These are phyloP conservation scores for Schwanniomyces polymorphus DNA, from an alignment of 805 yeast genomes.

Conservation along the genomic window DNA sequence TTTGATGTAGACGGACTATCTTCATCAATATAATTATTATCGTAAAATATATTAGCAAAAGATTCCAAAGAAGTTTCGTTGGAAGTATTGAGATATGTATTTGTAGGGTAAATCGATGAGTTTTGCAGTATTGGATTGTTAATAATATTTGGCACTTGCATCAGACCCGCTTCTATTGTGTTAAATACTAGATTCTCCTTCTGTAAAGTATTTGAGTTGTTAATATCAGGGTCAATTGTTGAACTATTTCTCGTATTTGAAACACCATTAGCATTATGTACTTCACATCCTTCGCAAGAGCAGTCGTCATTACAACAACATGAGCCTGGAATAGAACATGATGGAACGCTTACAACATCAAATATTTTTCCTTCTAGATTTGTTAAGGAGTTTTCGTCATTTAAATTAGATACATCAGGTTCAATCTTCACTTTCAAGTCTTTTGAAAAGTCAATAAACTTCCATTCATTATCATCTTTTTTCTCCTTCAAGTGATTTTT, in stretches of 20 bases:
- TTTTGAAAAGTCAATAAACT: slow-evolving; percentile 7
- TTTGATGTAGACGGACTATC: slow-evolving; percentile 13
- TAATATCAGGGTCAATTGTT: slow-evolving; percentile 4
- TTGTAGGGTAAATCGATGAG: not conserved
- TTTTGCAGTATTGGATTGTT: not conserved
- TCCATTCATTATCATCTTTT: slow-evolving; percentile 3
- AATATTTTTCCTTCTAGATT: not conserved
- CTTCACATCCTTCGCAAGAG: slow-evolving; percentile 35
- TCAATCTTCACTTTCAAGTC: slow-evolving; percentile 1
- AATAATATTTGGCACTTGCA: not conserved
- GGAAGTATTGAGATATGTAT: not conserved
- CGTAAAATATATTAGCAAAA: not conserved
- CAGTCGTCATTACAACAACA: slow-evolving; percentile 40
- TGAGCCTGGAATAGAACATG: slow-evolving; percentile 35
- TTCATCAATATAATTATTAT: not conserved
- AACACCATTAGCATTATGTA: slow-evolving; percentile 23
- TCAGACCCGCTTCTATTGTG: not conserved
- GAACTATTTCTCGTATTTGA: slow-evolving; percentile 5
- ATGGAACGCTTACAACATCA: slow-evolving; percentile 27
- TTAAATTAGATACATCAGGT: slow-evolving; percentile 4
- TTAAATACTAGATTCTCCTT: slow-evolving; percentile 1
- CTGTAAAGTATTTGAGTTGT: slow-evolving; percentile 9
- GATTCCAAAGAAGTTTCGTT: not conserved
- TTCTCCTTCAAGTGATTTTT: slow-evolving; percentile 19
- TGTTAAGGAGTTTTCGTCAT: not conserved